Base-by-base conservation (phyloP, 139 green algal genomes). In the Bryopsis sp. region DNA sequence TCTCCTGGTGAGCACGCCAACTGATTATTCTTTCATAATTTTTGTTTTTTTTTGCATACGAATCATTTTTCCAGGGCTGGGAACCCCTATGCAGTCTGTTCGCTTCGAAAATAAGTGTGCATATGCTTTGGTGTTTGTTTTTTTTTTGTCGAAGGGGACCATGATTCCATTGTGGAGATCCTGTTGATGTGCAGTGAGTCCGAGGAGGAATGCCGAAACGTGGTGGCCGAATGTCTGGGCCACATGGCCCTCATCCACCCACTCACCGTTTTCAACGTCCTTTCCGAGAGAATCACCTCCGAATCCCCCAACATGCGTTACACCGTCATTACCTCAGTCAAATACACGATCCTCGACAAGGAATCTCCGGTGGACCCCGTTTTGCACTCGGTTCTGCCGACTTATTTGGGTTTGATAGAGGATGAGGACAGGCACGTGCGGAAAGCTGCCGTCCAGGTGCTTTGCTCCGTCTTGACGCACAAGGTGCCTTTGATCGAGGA, bases 211-310 rank as follows among this genome's bases (percentile, higher is more conserved):
- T 95, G 78, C 83, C 73, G 87, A 36, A 88, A 82, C 39, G 87
- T 96, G 28, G 85, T 96, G n/a, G 85, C 91, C 3, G 93, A 98
- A 78, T 98, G 93, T 82, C 78, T 95, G 47, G 93, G 90, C 29
- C 81, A 84, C 37, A 76, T 96, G 63, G 85, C 85, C 39, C 80
- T 92, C 72, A 79, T 95, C 37, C 54, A 78, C 47, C 78, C 87
- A 0, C 69, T 22, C 5, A 35, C 70, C 29, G 76, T 88, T 54
- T 62, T 95, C 50, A 47, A 65, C 1, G 62, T 59, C 48, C 77
- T 94, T 70, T 58, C 58, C 32, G 37, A 46, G 6, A 28, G 61
- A 24, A 8, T 35, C 32, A 19, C 39, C 37, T 64, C 7, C 22
- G 26, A 68, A 11, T 68, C 15, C 11, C 19, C 28, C 19, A 64